Base-by-base conservation (phyloP, 106 monocot genomes). In the Ottelia alismoides region DNA sequence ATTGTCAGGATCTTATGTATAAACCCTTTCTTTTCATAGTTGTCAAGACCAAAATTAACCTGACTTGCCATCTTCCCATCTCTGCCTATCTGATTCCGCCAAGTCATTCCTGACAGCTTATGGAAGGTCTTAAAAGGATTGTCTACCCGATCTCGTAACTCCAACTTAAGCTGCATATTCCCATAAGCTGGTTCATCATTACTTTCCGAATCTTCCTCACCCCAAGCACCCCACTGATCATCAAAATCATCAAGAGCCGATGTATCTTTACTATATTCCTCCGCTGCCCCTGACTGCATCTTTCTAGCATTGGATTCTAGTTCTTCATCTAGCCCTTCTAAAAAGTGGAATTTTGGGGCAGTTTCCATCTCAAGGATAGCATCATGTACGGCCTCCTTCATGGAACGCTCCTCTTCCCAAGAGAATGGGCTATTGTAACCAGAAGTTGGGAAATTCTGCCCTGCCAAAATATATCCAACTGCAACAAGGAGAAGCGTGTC, bases 151-250 rank as follows among this genome's bases (percentile, higher is more conserved):
- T 98, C 96, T 75, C 82, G 67, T 51, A 98, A 55, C 63, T 90
- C 90, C 55, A 98, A 67, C 58, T 98, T 98, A 52, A 98, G 76
- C 61, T 98, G 98, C 70, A 85, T 72, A 22, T 82, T 73, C 32
- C 79, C 82, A 70, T 82, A 98, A 57, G 53, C 64, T 29, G 71
- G 64, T 20, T 88, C 84, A 63, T 73, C 71, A 19, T 61, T 61
- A 22, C 73, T 45, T 51, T 82, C 72, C 19, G 55, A 55, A 51
- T 77, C 85, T 56, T 90, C 85, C 56, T 85, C 89, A 64, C 78
- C 87, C 98, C 98, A 98, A 48, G 58, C 73, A 52, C 77, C 85
- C 98, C 98, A 98, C 6, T 86, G 74, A 70, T 90, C 98, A 72
- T 98, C 90, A 65, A 90, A 77, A 65, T 83, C 85, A 19, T 85